Evolutionary conservation across 345 rosid species (phyloP).

Genomic region (Brassica cretica): DNA sequence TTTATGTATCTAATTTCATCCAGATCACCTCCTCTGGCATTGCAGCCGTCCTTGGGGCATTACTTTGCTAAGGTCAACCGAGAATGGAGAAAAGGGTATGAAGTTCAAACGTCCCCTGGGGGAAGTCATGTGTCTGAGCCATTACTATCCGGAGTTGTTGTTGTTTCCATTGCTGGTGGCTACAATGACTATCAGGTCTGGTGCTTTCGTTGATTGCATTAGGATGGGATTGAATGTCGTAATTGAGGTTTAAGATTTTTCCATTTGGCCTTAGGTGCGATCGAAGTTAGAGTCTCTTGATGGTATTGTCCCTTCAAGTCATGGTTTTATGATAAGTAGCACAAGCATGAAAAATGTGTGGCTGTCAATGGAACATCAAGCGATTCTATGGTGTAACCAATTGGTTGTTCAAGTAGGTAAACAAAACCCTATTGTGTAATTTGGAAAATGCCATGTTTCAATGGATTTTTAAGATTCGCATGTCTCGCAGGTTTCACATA

Average conservation of each 20-base stretch:
- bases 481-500: slow-evolving; percentile 82
- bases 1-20: slow-evolving; percentile 41
- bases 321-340: slow-evolving; percentile 89
- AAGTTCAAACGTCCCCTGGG: slow-evolving; percentile 51
- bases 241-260: slow-evolving; percentile 5
- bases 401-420: slow-evolving; percentile 88
- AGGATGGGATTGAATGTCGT: slow-evolving; percentile 3
- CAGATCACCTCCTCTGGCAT: slow-evolving; percentile 95
- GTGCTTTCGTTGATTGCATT: slow-evolving; percentile 13
- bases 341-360: slow-evolving; percentile 92
- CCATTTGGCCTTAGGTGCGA: slow-evolving; percentile 59
- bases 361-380: slow-evolving; percentile 99
- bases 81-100: slow-evolving; percentile 86
- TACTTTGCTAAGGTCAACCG: slow-evolving; percentile 73
- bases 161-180: slow-evolving; percentile 91
- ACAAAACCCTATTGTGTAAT: not conserved
- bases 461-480: slow-evolving; percentile 34
- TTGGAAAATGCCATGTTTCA: not conserved
- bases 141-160: slow-evolving; percentile 67
- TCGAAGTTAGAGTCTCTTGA: slow-evolving; percentile 81
- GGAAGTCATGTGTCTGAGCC: slow-evolving; percentile 61
- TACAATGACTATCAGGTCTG: slow-evolving; percentile 87
- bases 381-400: slow-evolving; percentile 97
- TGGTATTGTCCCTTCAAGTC: slow-evolving; percentile 88
- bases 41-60: slow-evolving; percentile 94